Evolutionary conservation across 495 filamentous ascomycete species (phyloP), one percentile per base, ranked within the genome.

Genomic region (Penicillium ucsense): DNA sequence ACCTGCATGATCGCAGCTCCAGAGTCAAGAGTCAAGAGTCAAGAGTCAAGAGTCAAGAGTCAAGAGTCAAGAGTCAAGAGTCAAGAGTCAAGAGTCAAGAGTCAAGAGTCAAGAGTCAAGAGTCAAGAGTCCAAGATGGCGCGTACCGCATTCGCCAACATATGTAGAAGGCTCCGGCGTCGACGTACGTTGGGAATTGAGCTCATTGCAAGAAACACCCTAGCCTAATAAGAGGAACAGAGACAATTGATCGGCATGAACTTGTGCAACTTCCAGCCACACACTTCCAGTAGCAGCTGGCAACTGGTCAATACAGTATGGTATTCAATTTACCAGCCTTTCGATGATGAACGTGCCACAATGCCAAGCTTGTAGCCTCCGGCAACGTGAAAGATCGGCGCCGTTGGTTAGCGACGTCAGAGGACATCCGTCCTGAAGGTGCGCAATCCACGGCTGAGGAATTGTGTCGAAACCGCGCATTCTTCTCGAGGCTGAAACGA

Each of bases 351-450:
- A 53, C 42, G 45, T 48, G 30, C 39, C 43, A 48, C 43, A 35
- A 51, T 41, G 54, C 51, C 51, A 54, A 57, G 46, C 41, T 47
- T 44, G 45, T 47, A 54, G 51, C 38, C 30, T 46, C 34, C 41
- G 48, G 4, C 44, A 31, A 11, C 10, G 6, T 35, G 20, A 34
- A 43, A 33, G 48, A 54, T 56, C 50, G 34, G 38, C 48, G 28
- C 46, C 41, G 39, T 41, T 41, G 27, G 11, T 35, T 27, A 36
- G 33, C 43, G 32, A 45, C 40, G 45, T 41, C 38, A 41, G 33
- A 38, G 27, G 41, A 42, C 39, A 40, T 43, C 20, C 20, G 20
- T 20, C 20, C 20, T 20, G 2, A 20, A 43, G 35, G 5, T 11
- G 12, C 43, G 40, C 38, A 40, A 34, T 47, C 36, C 20, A 32